phyloP scores from a whole-genome alignment of 2,329 filamentous ascomycete genomes.

The Colletotrichum salicis region DNA sequence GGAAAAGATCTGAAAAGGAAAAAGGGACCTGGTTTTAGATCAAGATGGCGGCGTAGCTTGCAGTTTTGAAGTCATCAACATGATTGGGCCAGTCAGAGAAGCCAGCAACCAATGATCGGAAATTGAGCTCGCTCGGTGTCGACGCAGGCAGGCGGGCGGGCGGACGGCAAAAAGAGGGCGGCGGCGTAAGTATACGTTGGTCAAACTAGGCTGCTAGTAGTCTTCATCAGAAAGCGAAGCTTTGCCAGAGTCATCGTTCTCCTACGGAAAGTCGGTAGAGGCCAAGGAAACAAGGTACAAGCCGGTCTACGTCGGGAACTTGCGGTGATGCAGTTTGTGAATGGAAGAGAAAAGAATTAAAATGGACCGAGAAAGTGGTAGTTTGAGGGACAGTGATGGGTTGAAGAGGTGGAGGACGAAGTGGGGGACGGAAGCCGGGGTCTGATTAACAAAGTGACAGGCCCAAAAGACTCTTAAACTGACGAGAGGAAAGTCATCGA shows the following conservation, averaged over 20 bases:
- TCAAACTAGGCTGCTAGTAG: slow-evolving; percentile 50
- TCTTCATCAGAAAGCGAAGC: slow-evolving; percentile 47
- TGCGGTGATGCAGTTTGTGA: slow-evolving; percentile 44
- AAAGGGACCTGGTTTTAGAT: slow-evolving; percentile 42
- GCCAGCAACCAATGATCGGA: slow-evolving; percentile 54
- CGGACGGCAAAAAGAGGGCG: slow-evolving; percentile 42
- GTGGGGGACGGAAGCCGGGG: slow-evolving; percentile 37
- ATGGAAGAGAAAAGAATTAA: slow-evolving; percentile 39
- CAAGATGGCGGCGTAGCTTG: slow-evolving; percentile 53
- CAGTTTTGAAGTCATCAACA: slow-evolving; percentile 53
- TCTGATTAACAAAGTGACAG: slow-evolving; percentile 39
- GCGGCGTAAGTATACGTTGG: slow-evolving; percentile 50
- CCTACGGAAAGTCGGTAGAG: slow-evolving; percentile 44
- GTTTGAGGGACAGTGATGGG: slow-evolving; percentile 36
- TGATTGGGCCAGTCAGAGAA: slow-evolving; percentile 54
- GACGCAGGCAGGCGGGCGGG: slow-evolving; percentile 25
- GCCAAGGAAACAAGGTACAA: slow-evolving; percentile 44
- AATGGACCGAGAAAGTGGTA: slow-evolving; percentile 36
- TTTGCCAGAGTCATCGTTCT: slow-evolving; percentile 52
- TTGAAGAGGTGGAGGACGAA: slow-evolving; percentile 37
- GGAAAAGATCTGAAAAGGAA: slow-evolving; percentile 46
- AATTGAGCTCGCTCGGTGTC: slow-evolving; percentile 39
- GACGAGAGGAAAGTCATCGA: slow-evolving; percentile 34
- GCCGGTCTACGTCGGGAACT: slow-evolving; percentile 50
- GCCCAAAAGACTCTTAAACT: slow-evolving; percentile 32